Conservation (phyloP, 2,329 filamentous ascomycete genomes). For the Paecilomyces niveus region DNA sequence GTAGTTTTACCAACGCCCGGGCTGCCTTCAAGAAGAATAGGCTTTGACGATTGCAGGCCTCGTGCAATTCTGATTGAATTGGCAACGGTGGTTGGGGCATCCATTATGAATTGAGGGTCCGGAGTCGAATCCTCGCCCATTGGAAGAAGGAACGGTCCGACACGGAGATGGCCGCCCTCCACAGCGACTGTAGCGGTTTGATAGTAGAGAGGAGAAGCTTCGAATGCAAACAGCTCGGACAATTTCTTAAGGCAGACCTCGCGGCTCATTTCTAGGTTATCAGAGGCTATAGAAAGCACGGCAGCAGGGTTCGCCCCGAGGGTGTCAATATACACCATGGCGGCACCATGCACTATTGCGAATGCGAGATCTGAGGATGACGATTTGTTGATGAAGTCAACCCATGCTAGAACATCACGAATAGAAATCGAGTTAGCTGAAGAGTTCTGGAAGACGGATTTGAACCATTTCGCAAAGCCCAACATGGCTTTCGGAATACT, state of each 20-base stretch:
- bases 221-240: conserved; percentile 55
- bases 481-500: conserved; percentile 64
- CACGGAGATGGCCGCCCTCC: conserved; percentile 48
- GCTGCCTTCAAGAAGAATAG: conserved; percentile 89
- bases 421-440: conserved; percentile 76
- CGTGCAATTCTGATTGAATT: conserved; percentile 89
- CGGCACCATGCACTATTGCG: conserved; percentile 72
- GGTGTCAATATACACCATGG: conserved; percentile 92
- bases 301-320: conserved; percentile 92
- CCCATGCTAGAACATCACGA: conserved; percentile 87
- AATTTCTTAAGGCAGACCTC: conserved; percentile 66
- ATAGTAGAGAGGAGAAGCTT: conserved; percentile 61
- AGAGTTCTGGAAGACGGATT: conserved; percentile 66
- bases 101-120: conserved; percentile 65
- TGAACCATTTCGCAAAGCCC: conserved; percentile 89
- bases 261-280: conserved; percentile 65
- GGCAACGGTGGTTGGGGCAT: conserved; percentile 79
- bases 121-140: conserved; percentile 44
- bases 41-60: conserved; percentile 80
- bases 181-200: conserved; percentile 53
- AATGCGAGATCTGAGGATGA: conserved; percentile 42
- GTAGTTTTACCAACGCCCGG: conserved; percentile 99
- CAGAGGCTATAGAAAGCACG: conserved; percentile 64
- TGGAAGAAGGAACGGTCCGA: conserved; percentile 68
- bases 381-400: conserved; percentile 77